Conservation (phyloP, 345 rosid genomes). For the Draba incana region DNA sequence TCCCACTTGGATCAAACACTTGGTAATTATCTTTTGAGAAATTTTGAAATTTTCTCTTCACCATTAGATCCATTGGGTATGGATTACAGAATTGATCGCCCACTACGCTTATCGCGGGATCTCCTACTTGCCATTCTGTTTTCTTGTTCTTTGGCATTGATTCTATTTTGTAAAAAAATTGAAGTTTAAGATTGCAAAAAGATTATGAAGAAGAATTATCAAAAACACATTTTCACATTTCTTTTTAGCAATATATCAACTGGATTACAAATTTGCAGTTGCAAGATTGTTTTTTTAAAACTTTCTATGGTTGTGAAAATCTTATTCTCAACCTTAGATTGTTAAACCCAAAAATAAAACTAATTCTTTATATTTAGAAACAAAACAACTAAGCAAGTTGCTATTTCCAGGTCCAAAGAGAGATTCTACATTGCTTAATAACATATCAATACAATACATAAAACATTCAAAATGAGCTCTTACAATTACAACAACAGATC, state of each 20-base stretch:
- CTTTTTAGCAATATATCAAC: slow-evolving; percentile 26
- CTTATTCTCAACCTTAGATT: slow-evolving; percentile 24
- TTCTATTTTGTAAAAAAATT: neutral
- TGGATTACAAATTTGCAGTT: slow-evolving; percentile 12
- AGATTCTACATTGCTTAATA: slow-evolving; percentile 12
- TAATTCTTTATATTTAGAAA: slow-evolving; percentile 31
- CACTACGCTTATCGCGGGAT: slow-evolving; percentile 51
- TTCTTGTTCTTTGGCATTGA: slow-evolving; percentile 40
- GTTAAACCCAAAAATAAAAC: slow-evolving; percentile 39
- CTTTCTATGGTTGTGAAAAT: slow-evolving; percentile 28
- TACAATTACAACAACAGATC: slow-evolving; percentile 33
- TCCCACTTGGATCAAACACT: slow-evolving; percentile 60
- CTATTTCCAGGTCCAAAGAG: slow-evolving; percentile 15
- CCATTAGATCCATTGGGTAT: slow-evolving; percentile 56
- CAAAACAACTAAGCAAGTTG: slow-evolving; percentile 26
- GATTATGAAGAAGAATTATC: slow-evolving; percentile 38
- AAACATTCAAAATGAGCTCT: slow-evolving; percentile 27
- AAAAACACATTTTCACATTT: slow-evolving; percentile 29
- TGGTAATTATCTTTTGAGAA: slow-evolving; percentile 51
- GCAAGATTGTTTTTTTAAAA: neutral
- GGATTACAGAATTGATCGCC: slow-evolving; percentile 67
- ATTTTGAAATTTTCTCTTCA: slow-evolving; percentile 58
- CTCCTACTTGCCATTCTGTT: slow-evolving; percentile 48
- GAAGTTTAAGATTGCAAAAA: slow-evolving; percentile 13
- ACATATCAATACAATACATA: slow-evolving; percentile 1